phyloP scores from a whole-genome alignment of 1,284 basidiomycete species.

The Rugosomyces carneus region DNA sequence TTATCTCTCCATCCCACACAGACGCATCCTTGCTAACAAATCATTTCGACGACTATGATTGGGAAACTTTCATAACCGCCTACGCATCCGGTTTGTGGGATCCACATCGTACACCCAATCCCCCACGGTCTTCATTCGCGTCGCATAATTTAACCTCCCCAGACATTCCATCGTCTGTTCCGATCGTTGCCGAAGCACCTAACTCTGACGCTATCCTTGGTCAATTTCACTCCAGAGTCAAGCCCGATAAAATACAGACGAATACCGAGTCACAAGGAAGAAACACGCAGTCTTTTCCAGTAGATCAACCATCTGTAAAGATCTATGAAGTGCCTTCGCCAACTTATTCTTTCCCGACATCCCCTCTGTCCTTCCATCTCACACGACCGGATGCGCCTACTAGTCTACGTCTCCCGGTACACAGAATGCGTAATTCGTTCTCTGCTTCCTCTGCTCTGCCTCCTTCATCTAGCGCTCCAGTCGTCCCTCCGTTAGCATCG shows the following conservation, averaged over 20 bases:
- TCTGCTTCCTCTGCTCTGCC: conserved; percentile 36
- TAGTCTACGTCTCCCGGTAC: conserved; percentile 26
- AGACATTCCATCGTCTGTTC: conserved; percentile 12
- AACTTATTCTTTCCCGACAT: conserved; percentile 9
- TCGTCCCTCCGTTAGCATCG: conserved; percentile 24
- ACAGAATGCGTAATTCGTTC: conserved; percentile 55
- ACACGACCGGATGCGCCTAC: conserved; percentile 22
- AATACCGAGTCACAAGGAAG: background rate
- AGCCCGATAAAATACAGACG: background rate
- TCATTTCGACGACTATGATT: conserved; percentile 51
- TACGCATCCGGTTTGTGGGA: conserved; percentile 80
- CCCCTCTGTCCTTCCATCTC: conserved; percentile 11
- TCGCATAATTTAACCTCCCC: conserved; percentile 15
- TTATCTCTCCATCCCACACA: background rate
- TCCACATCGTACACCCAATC: conserved; percentile 67
- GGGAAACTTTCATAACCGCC: conserved; percentile 70
- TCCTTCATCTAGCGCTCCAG: conserved; percentile 7
- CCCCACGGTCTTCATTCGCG: conserved; percentile 36
- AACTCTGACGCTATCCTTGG: background rate
- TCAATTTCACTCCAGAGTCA: background rate
- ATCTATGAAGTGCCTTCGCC: conserved; percentile 7
- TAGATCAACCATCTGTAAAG: background rate
- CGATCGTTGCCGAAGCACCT: conserved; percentile 13
- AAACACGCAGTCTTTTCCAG: background rate
- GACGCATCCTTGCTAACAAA: conserved; percentile 13